Percentiles rank a stretch among this genome's conserved stretches.
These are phyloP conservation scores for Brassica hybrid DNA, from an alignment of 441 rosid genomes.

Conservation along the genomic window DNA sequence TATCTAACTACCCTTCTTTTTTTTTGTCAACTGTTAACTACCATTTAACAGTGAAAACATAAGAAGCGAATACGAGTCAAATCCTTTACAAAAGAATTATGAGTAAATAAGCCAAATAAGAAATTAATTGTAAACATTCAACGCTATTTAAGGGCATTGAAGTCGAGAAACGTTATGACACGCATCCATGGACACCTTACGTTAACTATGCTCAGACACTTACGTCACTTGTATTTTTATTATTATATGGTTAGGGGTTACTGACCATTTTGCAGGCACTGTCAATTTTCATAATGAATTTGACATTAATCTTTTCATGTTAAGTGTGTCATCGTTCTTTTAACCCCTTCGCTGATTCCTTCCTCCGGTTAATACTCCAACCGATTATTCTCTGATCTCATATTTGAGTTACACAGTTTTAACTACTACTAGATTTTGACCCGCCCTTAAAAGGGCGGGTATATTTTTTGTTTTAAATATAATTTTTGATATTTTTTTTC, in stretches of 20 bases:
- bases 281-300: constrained; percentile 39
- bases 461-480: too few relatives aligned
- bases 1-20: too few relatives aligned
- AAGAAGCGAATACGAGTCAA: not conserved
- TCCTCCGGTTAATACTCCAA: not conserved
- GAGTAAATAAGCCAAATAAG: not conserved
- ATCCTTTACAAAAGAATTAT: not conserved
- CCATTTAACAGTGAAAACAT: not conserved
- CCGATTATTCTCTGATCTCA: not conserved
- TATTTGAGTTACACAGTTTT: not conserved
- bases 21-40: not conserved
- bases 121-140: not conserved
- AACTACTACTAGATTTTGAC: too few relatives aligned
- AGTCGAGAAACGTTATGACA: constrained; percentile 52
- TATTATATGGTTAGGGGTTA: constrained; percentile 27
- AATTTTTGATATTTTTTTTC: too few relatives aligned
- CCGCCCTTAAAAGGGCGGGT: too few relatives aligned
- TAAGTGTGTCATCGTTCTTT: constrained; percentile 19
- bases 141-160: constrained; percentile 46
- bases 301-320: constrained; percentile 48
- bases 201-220: constrained; percentile 40
- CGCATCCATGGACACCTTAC: constrained; percentile 62
- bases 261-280: constrained; percentile 40
- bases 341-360: constrained; percentile 9
- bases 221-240: constrained; percentile 48